Evolutionary conservation across 1,139 yeast species (phyloP).

Genomic region (Pichia sp.): DNA sequence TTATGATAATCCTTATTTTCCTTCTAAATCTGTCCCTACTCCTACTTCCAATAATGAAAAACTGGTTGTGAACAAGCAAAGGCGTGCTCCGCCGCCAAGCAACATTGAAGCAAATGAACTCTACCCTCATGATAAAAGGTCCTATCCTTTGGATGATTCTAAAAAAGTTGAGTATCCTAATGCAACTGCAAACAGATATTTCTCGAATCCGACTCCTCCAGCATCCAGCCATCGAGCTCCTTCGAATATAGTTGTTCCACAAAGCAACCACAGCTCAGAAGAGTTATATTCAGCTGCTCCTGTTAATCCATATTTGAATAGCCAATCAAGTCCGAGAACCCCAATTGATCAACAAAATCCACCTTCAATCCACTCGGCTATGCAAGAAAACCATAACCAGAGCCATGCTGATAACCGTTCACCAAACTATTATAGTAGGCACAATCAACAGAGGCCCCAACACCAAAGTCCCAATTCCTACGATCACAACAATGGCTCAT

Average conservation of each 20-base stretch:
- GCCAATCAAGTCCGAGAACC: constrained; percentile 13
- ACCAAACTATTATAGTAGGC: background rate
- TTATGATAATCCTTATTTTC: background rate
- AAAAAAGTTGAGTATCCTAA: constrained; percentile 2
- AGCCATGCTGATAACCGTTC: background rate
- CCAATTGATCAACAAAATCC: constrained; percentile 19
- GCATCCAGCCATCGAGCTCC: background rate
- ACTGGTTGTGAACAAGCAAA: constrained; percentile 21
- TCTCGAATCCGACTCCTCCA: constrained; percentile 3
- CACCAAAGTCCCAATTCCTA: background rate
- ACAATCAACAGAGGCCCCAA: background rate
- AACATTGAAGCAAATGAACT: background rate
- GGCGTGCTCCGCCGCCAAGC: constrained; percentile 11
- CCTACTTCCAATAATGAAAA: constrained; percentile 1
- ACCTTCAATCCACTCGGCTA: constrained; percentile 4
- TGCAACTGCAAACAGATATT: background rate
- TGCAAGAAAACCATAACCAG: background rate
- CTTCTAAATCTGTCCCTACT: background rate
- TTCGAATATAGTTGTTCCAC: background rate
- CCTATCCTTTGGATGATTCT: constrained; percentile 3
- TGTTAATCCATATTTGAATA: constrained; percentile 15
- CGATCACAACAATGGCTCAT: background rate
- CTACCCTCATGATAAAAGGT: background rate
- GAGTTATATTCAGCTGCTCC: constrained; percentile 11
- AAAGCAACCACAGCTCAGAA: background rate